Evolutionary conservation across 805 yeast genomes (phyloP).

Genomic region (Limtongia smithiae): DNA sequence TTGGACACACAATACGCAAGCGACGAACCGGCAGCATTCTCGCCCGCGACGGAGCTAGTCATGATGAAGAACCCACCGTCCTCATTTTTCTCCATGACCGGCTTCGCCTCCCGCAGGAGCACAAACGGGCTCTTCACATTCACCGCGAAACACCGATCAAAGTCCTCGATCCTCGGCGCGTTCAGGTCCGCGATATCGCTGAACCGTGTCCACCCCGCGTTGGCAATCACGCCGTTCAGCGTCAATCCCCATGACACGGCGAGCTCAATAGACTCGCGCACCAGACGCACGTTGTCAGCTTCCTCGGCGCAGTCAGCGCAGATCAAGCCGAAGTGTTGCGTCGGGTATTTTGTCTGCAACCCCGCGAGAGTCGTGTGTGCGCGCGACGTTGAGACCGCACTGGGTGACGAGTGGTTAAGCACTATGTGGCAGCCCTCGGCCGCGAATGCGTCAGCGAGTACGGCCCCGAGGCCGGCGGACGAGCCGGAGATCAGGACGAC

Average conservation of each 20-base stretch:
- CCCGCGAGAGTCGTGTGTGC: constrained; percentile 34
- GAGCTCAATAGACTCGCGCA: constrained; percentile 32
- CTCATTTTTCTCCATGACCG: constrained; percentile 1
- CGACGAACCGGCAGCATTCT: constrained; percentile 33
- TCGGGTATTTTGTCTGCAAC: constrained; percentile 18
- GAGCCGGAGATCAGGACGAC: constrained; percentile 37
- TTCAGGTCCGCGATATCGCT: constrained; percentile 38
- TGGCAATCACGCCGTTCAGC: constrained; percentile 42
- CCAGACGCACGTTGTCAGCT: constrained; percentile 31
- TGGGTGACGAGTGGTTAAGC: constrained; percentile 34
- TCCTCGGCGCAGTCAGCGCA: constrained; percentile 36
- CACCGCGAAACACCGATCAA: constrained; percentile 29
- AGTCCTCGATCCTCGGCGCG: constrained; percentile 35
- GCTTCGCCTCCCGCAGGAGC: constrained; percentile 16
- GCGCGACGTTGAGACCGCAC: constrained; percentile 34
- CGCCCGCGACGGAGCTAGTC: constrained; percentile 31
- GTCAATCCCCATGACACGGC: constrained; percentile 30
- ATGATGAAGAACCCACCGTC: constrained; percentile 25
- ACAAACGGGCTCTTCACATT: constrained; percentile 26
- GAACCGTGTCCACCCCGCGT: constrained; percentile 42
- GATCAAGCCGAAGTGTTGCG: constrained; percentile 29
- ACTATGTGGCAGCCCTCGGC: constrained; percentile 39
- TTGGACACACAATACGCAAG: constrained; percentile 41
- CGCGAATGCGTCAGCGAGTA: constrained; percentile 38
- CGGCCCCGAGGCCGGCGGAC: constrained; percentile 41